Percentiles rank a stretch among this genome's conserved stretches.
These are phyloP conservation scores for Pezicula radicicola DNA, from an alignment of 2,329 filamentous ascomycete species.

Conservation along the genomic window DNA sequence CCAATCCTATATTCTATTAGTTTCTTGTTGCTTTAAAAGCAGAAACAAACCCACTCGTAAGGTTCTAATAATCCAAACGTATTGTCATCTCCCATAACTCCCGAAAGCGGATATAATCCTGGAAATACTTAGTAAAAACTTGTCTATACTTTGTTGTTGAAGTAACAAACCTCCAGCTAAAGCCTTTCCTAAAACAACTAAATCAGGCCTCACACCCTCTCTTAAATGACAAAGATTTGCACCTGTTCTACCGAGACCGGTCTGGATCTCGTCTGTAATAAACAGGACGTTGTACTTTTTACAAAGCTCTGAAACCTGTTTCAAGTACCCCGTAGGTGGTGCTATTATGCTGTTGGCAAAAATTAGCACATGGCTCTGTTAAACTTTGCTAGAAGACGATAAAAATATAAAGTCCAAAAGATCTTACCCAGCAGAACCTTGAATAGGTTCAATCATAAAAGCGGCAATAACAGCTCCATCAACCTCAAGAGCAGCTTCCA, in stretches of 20 bases:
- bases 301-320: conserved; percentile 1
- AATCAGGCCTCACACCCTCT: conserved; percentile 13
- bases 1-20: background rate
- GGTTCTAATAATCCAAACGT: conserved; percentile 4
- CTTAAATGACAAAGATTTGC: conserved; percentile 14
- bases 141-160: conserved; percentile 9
- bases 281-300: conserved; percentile 13
- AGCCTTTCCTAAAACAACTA: conserved; percentile 7
- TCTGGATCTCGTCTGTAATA: conserved; percentile 22
- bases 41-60: background rate
- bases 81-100: conserved; percentile 2
- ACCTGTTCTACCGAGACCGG: conserved; percentile 20
- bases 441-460: conserved; percentile 3
- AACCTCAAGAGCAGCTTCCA: conserved; percentile 1
- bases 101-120: conserved; percentile 5
- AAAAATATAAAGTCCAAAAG: too few relatives aligned
- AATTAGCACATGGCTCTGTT: too few relatives aligned
- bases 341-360: background rate
- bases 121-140: conserved; percentile 10
- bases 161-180: conserved; percentile 12
- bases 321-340: background rate
- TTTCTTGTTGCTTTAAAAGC: background rate
- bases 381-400: too few relatives aligned
- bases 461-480: conserved; percentile 1
- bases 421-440: conserved; percentile 2